A percentile compares a stretch with the other conserved stretches of the same genome.
These are phyloP conservation scores for Coleophoma cylindrospora DNA, from an alignment of 2,329 filamentous ascomycete genomes.

Conservation along the genomic window DNA sequence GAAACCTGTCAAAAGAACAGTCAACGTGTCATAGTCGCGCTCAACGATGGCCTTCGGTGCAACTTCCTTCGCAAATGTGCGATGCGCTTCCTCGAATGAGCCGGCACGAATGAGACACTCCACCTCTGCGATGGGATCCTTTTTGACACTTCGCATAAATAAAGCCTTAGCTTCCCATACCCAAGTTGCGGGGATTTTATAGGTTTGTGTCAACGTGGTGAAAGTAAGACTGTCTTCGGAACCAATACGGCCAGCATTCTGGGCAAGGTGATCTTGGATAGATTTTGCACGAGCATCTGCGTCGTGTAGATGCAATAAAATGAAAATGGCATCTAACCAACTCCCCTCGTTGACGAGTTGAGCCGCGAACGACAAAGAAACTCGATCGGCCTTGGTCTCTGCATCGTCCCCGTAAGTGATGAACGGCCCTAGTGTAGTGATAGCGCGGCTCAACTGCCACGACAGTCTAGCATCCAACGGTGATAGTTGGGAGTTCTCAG, in stretches of 20 bases:
- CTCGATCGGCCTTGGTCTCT: slow-evolving; percentile 56
- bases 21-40: slow-evolving; percentile 68
- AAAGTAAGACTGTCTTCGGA: slow-evolving; percentile 52
- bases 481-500: slow-evolving; percentile 71
- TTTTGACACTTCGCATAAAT: slow-evolving; percentile 68
- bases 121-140: slow-evolving; percentile 67
- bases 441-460: slow-evolving; percentile 77
- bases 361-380: slow-evolving; percentile 60
- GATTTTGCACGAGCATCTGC: slow-evolving; percentile 56
- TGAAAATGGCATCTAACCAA: slow-evolving; percentile 69
- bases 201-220: slow-evolving; percentile 53
- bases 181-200: slow-evolving; percentile 72
- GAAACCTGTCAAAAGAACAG: slow-evolving; percentile 68
- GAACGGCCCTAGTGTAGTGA: slow-evolving; percentile 41
- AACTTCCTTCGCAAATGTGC: slow-evolving; percentile 73
- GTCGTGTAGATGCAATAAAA: slow-evolving; percentile 70
- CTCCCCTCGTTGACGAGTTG: slow-evolving; percentile 59
- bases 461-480: slow-evolving; percentile 70
- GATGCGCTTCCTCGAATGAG: slow-evolving; percentile 76
- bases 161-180: slow-evolving; percentile 84
- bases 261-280: slow-evolving; percentile 68
- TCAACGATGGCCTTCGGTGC: slow-evolving; percentile 80
- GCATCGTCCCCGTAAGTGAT: slow-evolving; percentile 49
- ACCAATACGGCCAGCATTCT: slow-evolving; percentile 64
- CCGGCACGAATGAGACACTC: slow-evolving; percentile 74